Evolutionary conservation across 192 early-diverging fungal species (phyloP), one percentile per base, ranked within the genome.

Genomic region (Dispira simplex): DNA sequence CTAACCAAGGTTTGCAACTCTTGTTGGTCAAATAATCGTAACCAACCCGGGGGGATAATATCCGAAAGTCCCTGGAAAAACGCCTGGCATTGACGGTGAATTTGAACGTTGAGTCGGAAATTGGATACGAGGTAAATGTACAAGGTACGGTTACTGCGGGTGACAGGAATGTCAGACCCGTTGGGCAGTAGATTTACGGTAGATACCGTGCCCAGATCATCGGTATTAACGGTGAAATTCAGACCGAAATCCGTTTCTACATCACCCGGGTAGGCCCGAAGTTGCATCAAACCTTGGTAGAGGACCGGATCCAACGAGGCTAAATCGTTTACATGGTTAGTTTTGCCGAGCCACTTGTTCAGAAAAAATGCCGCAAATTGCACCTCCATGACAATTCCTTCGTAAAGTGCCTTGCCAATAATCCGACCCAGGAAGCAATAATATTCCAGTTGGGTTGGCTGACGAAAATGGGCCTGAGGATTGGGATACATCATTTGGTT

Each of bases 1-100:
- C 87, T 89, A 54, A 98, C 63, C 20, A 98, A 80, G 16, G 88
- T 80, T 62, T 92, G 92, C n/a, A 96, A 75, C 73, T 98, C 95
- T 66, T 85, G 79, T 66, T 85, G 84, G 70, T 71, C 94, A 75
- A 98, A 98, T 81, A 98, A 87, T 45, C 79, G 75, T 43, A 98
- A 67, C 94, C 93, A 97, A 64, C 80, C 77, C 2, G 84, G 79
- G n/a, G 88, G 81, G 32, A 98, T 83, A 49, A 98, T 73, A n/a
- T 87, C 78, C 9, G 79, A 78, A n/a, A 98, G 67, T 0, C 96
- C 96, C 0, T 67, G 57, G 62, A 95, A 86, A 62, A 98, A 98
- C 13, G 91, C 92, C 18, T 72, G 76, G 57, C 85, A 87, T 45
- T 90, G 92, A 11, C 68, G 67, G 8, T 81, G 75, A 57, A 95